Base-by-base conservation (phyloP, 2,329 filamentous ascomycete species). In the Celoporthe dispersa region DNA sequence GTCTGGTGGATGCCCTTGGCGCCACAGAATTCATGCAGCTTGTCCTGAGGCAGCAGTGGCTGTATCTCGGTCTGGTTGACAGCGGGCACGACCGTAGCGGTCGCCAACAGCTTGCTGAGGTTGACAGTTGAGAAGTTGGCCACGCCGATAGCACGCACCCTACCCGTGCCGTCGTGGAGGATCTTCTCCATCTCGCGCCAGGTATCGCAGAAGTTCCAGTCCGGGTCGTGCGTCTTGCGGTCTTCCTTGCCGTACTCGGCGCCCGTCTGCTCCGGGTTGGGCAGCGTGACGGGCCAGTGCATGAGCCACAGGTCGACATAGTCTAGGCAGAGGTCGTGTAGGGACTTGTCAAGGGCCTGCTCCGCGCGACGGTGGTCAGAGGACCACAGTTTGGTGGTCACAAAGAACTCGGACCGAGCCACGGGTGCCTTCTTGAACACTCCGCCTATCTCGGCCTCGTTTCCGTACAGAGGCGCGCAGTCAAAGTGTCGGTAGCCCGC, bases 61-160 rank as follows among this genome's bases (percentile, higher is more conserved):
- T 90, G 87, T 66, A 87, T 81, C 78, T 90, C 87, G 72, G 90
- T 85, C 79, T 90, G 88, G 77, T 90, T 88, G 62, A 85, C 84
- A 1, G 84, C 83, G 6, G 88, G 88, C 0, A 81, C 75, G 61
- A 88, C 77, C 9, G 78, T 80, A 44, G 82, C 82, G 48, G 83
- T 75, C 35, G 79, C 70, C n/a, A 81, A 71, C 19, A 83, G 73
- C 41, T 79, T 73, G 64, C 79, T 73, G 8, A 83, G 71, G 67
- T 80, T 78, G 67, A 70, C 68, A 53, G 76, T 72, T 28, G 76
- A 76, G 72, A 78, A 81, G 73, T 81, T 81, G 33, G 77, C 76
- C 61, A 81, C 75, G 3, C 75, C 75, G 70, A 89, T 86, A 72
- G 85, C 81, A 73, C 79, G 83, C 51, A 84, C 81, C 76, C 84